Base-by-base conservation (phyloP, 2,329 filamentous ascomycete species). In the Clarireedia hainanense region DNA sequence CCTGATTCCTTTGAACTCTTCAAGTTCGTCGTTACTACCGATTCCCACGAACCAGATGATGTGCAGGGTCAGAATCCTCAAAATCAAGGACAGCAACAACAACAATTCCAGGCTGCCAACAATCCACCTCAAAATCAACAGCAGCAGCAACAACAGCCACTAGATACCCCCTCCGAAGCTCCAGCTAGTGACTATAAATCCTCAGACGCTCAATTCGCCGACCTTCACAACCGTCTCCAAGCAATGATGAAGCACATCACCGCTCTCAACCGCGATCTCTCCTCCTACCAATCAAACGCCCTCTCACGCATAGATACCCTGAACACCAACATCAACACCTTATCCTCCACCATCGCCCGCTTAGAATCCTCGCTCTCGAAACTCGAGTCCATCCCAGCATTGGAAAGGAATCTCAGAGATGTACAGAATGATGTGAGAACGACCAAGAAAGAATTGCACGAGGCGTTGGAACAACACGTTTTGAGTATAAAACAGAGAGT, bases 1-100 rank as follows among this genome's bases (percentile, higher is more conserved):
- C 91, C 94, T 0, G 94, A 99, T 73, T 95, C 90, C 5, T 95
- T 96, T 67, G 94, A 99, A 72, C 72, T 96, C 62, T 94, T 91
- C 77, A 95, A 92, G 70, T 80, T 97, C 68, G 79, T 88, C 37
- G 81, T 94, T 51, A 82, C 85, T 67, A 84, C 80, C 10, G 80
- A 83, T 26, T 69, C 70, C 30, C 69, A 64, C 34, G 59, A 54
- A 66, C 56, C 65, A 27, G 66, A 71, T 50, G 65, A 69, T n/a
- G 43, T 58, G 23, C 47, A 55, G 55, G 45, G 47, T 30, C 51
- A 47, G 23, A 43, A 55, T 26, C 5, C 36, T 7, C 66, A 69
- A 43, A 58, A 64, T 24, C 49, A 59, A 27, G 15, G 57, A 47
- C 45, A 64, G 24, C 49, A 59, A 23, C 23, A 57, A 49, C 45